Evolutionary conservation across 805 yeast species (phyloP).

Genomic region (Wickerhamiella cacticola): DNA sequence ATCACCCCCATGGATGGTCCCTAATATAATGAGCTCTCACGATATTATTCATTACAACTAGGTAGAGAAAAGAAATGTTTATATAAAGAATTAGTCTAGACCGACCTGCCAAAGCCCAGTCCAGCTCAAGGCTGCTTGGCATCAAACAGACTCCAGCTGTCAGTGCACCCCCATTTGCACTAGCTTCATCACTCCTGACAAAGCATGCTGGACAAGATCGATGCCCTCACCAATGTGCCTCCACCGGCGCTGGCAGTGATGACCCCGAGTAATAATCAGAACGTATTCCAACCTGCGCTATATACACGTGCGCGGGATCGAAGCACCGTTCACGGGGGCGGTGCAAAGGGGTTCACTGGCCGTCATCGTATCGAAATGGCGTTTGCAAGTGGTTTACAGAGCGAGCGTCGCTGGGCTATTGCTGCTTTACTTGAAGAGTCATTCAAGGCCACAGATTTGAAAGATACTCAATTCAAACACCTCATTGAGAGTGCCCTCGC

Average conservation of each 20-base stretch:
- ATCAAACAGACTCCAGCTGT: no score
- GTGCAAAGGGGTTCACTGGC: conserved; percentile 49
- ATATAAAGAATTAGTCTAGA: no score
- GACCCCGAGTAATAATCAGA: conserved; percentile 28
- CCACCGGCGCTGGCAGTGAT: conserved; percentile 27
- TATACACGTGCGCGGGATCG: conserved; percentile 19
- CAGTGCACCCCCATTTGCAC: not conserved
- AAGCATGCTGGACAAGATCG: conserved; percentile 7
- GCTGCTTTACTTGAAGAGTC: conserved; percentile 38
- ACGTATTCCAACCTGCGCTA: conserved; percentile 24
- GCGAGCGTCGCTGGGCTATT: conserved; percentile 64
- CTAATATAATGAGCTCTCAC: not conserved
- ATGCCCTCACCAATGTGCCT: conserved; percentile 20
- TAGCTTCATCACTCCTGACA: conserved; percentile 1
- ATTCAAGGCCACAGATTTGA: conserved; percentile 28
- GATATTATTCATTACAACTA: no score
- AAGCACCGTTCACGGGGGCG: conserved; percentile 19
- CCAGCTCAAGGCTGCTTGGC: no score
- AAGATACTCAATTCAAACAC: conserved; percentile 26
- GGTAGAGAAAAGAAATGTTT: no score
- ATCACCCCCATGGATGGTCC: not conserved
- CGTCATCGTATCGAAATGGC: conserved; percentile 59
- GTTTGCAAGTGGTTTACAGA: conserved; percentile 47
- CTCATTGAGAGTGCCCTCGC: conserved; percentile 24
- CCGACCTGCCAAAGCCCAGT: no score